These are phyloP conservation scores for Suillus fuscotomentosus DNA, from an alignment of 768 basidiomycete species.

Conservation along the genomic window DNA sequence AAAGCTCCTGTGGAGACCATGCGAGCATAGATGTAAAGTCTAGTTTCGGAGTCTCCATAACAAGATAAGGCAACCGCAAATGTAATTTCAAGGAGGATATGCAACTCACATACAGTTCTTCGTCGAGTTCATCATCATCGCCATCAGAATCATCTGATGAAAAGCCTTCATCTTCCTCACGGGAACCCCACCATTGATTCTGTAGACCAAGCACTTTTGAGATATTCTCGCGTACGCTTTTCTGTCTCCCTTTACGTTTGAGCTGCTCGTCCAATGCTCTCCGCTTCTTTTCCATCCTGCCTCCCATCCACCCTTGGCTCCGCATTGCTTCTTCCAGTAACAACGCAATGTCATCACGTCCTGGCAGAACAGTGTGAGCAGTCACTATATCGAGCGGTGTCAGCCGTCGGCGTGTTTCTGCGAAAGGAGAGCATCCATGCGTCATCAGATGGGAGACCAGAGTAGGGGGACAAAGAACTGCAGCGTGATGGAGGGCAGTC, in stretches of 20 bases:
- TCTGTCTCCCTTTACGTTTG: slow-evolving; percentile 52
- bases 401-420: slow-evolving; percentile 72
- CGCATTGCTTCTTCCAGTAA: slow-evolving; percentile 89
- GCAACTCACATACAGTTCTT: slow-evolving; percentile 46
- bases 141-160: slow-evolving; percentile 47
- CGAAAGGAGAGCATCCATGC: slow-evolving; percentile 83
- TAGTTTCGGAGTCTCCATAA: slow-evolving; percentile 60
- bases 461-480: slow-evolving; percentile 84
- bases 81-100: neutral
- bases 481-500: slow-evolving; percentile 93
- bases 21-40: slow-evolving; percentile 91
- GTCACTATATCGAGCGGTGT: slow-evolving; percentile 90
- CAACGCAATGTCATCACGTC: slow-evolving; percentile 83
- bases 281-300: slow-evolving; percentile 69
- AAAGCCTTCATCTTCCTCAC: slow-evolving; percentile 41
- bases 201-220: slow-evolving; percentile 55
- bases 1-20: slow-evolving; percentile 78
- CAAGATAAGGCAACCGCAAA: slow-evolving; percentile 18
- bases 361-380: slow-evolving; percentile 76
- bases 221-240: slow-evolving; percentile 57
- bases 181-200: slow-evolving; percentile 64
- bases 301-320: slow-evolving; percentile 78
- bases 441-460: slow-evolving; percentile 91
- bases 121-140: slow-evolving; percentile 49
- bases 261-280: slow-evolving; percentile 55